phyloP scores from a whole-genome alignment of 495 filamentous ascomycete genomes.

The Amphirosellinia nigrospora region DNA sequence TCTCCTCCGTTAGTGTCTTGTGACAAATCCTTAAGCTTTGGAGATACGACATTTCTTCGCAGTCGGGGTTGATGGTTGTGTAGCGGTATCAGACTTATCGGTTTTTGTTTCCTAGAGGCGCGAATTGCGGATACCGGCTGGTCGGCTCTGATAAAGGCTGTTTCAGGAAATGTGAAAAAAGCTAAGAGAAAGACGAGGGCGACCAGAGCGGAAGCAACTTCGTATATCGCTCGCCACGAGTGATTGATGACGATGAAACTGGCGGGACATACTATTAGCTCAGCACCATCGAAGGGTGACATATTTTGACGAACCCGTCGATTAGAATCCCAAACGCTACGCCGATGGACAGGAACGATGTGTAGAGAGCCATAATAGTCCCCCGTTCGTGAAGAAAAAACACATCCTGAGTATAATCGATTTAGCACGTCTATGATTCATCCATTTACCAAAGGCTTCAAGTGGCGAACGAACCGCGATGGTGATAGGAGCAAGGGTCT shows the following conservation, averaged over 20 bases:
- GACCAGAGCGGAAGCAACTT: constrained; percentile 53
- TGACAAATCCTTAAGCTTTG: constrained; percentile 45
- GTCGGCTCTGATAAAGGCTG: constrained; percentile 45
- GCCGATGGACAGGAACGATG: constrained; percentile 53
- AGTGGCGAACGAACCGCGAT: constrained; percentile 5
- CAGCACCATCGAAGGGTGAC: neutral
- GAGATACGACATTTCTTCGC: neutral
- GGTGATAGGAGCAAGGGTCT: constrained; percentile 45
- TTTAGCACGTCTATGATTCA: constrained; percentile 1
- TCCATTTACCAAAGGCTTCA: constrained; percentile 21
- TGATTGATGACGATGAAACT: constrained; percentile 57
- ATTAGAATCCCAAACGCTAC: constrained; percentile 56
- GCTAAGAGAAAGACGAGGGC: constrained; percentile 51
- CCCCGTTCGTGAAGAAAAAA: constrained; percentile 67
- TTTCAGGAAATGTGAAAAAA: constrained; percentile 62
- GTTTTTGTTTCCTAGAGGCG: neutral
- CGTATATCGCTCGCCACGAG: constrained; percentile 59
- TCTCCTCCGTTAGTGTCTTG: constrained; percentile 50
- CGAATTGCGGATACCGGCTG: neutral
- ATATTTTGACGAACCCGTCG: constrained; percentile 39
- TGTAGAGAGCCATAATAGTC: constrained; percentile 55
- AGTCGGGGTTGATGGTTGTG: neutral
- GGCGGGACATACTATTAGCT: neutral
- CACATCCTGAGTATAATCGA: constrained; percentile 60
- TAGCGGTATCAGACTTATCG: neutral